These are phyloP conservation scores for Epicoccum sorghinum DNA, from an alignment of 2,329 filamentous ascomycete genomes.

Conservation along the genomic window DNA sequence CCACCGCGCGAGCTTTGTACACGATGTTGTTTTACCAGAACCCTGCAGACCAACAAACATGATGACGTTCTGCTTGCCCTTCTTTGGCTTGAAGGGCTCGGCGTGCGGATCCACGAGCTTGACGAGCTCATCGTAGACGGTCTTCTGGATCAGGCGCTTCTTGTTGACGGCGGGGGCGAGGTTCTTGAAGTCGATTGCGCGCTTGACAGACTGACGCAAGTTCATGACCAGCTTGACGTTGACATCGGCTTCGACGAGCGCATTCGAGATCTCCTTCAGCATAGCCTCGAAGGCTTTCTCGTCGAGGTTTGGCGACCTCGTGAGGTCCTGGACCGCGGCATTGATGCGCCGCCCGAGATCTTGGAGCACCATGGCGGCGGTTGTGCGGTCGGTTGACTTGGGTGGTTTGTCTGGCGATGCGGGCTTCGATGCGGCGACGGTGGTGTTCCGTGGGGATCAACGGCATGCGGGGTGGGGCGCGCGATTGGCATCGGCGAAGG, in stretches of 20 bases:
- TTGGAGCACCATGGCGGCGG: slow-evolving; percentile 85
- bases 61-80: slow-evolving; percentile 94
- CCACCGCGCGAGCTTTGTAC: slow-evolving; percentile 93
- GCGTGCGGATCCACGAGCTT: slow-evolving; percentile 94
- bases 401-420: neutral
- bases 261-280: slow-evolving; percentile 97
- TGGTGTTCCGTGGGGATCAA: slow-evolving; percentile 23
- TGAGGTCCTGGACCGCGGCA: slow-evolving; percentile 91
- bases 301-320: slow-evolving; percentile 88
- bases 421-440: slow-evolving; percentile 13
- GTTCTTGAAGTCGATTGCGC: slow-evolving; percentile 92
- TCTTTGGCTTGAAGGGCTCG: slow-evolving; percentile 95
- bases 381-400: slow-evolving; percentile 13
- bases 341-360: slow-evolving; percentile 99
- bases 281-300: slow-evolving; percentile 99
- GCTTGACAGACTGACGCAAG: slow-evolving; percentile 90
- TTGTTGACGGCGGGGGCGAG: slow-evolving; percentile 92
- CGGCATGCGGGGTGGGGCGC: slow-evolving; percentile 21
- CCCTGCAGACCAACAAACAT: slow-evolving; percentile 99
- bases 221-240: slow-evolving; percentile 92
- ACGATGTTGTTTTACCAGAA: slow-evolving; percentile 96
- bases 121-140: slow-evolving; percentile 96
- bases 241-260: slow-evolving; percentile 94
- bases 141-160: slow-evolving; percentile 96
- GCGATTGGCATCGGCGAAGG: slow-evolving; percentile 38